phyloP scores from a whole-genome alignment of 1,284 basidiomycete species.

The Coriolopsis trogii region DNA sequence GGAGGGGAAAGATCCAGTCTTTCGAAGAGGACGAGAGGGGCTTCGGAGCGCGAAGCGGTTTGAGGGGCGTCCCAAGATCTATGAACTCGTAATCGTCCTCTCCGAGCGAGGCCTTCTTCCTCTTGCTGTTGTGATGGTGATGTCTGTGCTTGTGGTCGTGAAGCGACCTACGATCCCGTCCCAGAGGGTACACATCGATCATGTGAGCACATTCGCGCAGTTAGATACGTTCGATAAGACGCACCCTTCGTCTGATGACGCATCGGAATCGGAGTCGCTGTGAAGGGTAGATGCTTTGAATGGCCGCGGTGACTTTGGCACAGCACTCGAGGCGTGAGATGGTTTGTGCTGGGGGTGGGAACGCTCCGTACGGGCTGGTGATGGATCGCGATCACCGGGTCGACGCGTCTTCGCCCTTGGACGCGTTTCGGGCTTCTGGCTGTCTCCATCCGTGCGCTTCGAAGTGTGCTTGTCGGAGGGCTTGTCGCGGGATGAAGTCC shows the following conservation, averaged over 20 bases:
- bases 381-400: constrained; percentile 13
- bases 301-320: constrained; percentile 10
- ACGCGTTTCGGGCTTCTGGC: constrained; percentile 7
- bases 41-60: constrained; percentile 35
- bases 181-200: constrained; percentile 1
- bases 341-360: constrained; percentile 14
- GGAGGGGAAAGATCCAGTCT: constrained; percentile 71
- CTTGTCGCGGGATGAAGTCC: background rate
- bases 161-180: constrained; percentile 14
- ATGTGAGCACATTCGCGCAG: constrained; percentile 8
- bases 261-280: constrained; percentile 23
- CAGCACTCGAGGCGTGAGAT: constrained; percentile 8
- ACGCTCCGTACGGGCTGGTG: constrained; percentile 15
- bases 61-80: constrained; percentile 38
- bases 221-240: background rate
- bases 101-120: constrained; percentile 28
- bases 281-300: constrained; percentile 13
- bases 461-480: background rate
- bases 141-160: constrained; percentile 16
- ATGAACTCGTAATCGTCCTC: constrained; percentile 37
- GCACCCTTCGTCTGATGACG: constrained; percentile 25
- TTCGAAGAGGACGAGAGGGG: constrained; percentile 36
- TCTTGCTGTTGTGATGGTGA: constrained; percentile 10
- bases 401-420: constrained; percentile 7
- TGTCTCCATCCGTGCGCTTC: background rate